phyloP scores from a whole-genome alignment of 441 rosid genomes.

The Isatis lusitanica region DNA sequence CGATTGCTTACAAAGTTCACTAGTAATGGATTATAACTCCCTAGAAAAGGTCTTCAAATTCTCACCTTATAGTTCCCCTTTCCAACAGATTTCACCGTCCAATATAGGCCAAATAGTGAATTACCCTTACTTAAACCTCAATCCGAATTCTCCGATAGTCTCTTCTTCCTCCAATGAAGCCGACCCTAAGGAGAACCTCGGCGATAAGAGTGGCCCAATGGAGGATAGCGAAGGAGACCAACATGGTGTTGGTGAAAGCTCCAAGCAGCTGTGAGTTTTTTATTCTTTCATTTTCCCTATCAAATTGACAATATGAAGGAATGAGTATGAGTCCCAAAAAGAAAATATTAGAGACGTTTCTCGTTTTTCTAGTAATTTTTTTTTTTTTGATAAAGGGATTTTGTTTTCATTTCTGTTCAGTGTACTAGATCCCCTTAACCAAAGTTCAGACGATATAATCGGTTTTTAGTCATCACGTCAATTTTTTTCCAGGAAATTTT shows the following conservation, averaged over 20 bases:
- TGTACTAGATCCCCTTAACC: not conserved
- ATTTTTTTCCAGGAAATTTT: not conserved
- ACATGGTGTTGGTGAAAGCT: slow-evolving; percentile 40
- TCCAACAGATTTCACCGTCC: slow-evolving; percentile 46
- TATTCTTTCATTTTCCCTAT: not conserved
- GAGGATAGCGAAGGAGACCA: slow-evolving; percentile 36
- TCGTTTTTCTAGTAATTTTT: too few relatives aligned
- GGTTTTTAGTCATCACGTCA: not conserved
- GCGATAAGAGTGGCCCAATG: slow-evolving; percentile 37
- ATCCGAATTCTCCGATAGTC: slow-evolving; percentile 53
- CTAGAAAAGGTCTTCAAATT: slow-evolving; percentile 57
- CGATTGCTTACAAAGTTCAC: slow-evolving; percentile 58
- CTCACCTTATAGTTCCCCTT: slow-evolving; percentile 39
- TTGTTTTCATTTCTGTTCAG: not conserved
- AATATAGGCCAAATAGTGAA: slow-evolving; percentile 32
- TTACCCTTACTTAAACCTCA: slow-evolving; percentile 32
- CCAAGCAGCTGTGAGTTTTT: slow-evolving; percentile 47
- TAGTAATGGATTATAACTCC: slow-evolving; percentile 57
- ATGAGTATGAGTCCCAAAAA: not conserved
- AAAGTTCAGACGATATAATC: not conserved
- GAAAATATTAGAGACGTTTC: not conserved
- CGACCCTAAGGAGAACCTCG: slow-evolving; percentile 56
- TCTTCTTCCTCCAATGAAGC: slow-evolving; percentile 81
- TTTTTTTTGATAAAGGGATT: too few relatives aligned
- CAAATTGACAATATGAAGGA: not conserved